phyloP scores from a whole-genome alignment of 83 land plant species.

The Picea abies region DNA sequence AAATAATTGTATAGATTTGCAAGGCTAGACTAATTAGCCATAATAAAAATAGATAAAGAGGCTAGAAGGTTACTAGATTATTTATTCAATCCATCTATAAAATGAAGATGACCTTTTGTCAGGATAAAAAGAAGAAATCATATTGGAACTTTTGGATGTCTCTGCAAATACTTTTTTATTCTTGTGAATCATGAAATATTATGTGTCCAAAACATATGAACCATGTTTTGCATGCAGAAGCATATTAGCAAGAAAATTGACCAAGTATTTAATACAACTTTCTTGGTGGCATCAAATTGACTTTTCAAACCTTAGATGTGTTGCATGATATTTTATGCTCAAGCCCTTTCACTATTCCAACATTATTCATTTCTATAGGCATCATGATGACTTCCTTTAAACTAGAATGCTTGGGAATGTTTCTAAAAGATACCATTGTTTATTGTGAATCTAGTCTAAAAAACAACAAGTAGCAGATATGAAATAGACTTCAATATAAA shows the following conservation, averaged over 20 bases:
- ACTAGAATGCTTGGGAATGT: conserved; percentile 32
- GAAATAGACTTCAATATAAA: too few species aligned
- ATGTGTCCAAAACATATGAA: conserved; percentile 83
- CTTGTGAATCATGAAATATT: conserved; percentile 56
- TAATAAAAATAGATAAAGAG: too few species aligned
- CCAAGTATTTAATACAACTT: too few species aligned
- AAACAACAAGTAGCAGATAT: neutral
- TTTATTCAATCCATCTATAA: too few species aligned
- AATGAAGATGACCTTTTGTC: too few species aligned
- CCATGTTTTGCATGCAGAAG: conserved; percentile 30
- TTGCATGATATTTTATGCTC: conserved; percentile 83
- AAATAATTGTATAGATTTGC: too few species aligned
- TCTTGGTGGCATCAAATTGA: neutral
- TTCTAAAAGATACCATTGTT: conserved; percentile 37
- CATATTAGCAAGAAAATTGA: neutral
- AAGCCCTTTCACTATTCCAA: too few species aligned
- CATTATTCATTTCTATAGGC: conserved; percentile 64
- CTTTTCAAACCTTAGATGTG: conserved; percentile 72
- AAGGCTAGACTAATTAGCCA: too few species aligned
- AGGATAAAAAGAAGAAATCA: too few species aligned
- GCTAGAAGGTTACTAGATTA: too few species aligned
- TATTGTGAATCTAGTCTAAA: neutral
- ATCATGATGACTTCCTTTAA: too few species aligned
- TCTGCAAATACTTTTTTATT: neutral
- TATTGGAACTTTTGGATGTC: too few species aligned